phyloP scores from a whole-genome alignment of 176 grass and related monocot genomes.

The Juncus effusus region DNA sequence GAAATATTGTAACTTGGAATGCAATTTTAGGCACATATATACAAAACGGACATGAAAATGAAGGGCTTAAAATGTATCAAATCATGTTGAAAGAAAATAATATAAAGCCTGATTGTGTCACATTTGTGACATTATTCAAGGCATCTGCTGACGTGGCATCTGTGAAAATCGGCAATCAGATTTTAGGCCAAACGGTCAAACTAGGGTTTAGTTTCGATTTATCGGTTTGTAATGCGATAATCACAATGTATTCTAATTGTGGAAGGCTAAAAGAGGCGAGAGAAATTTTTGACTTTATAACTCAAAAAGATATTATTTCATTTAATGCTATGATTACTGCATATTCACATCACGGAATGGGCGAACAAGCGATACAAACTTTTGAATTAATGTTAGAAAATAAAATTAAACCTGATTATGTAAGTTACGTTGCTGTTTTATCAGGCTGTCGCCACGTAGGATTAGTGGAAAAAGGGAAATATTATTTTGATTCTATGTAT shows the following conservation, averaged over 20 bases:
- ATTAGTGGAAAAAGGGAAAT: conserved; percentile 60
- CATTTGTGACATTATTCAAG: conserved; percentile 71
- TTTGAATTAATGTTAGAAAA: conserved; percentile 62
- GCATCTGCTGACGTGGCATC: conserved; percentile 74
- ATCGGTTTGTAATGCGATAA: conserved; percentile 60
- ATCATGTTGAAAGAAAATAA: conserved; percentile 52
- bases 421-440: conserved; percentile 92
- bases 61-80: conserved; percentile 77
- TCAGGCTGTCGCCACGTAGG: conserved; percentile 83
- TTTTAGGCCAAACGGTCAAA: conserved; percentile 59
- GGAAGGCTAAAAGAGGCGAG: conserved; percentile 77
- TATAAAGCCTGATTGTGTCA: conserved; percentile 84
- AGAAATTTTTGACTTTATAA: conserved; percentile 57
- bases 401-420: conserved; percentile 71
- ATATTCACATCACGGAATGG: conserved; percentile 91
- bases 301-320: conserved; percentile 75
- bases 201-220: conserved; percentile 56
- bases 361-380: conserved; percentile 63
- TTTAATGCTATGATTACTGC: conserved; percentile 98
- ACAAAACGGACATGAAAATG: conserved; percentile 78
- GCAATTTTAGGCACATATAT: conserved; percentile 75
- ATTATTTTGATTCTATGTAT: conserved; percentile 80
- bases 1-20: conserved; percentile 93
- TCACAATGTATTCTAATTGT: conserved; percentile 92
- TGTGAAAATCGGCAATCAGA: conserved; percentile 75